Conservation (phyloP, 768 basidiomycete genomes). For the Mycena vitilis region DNA sequence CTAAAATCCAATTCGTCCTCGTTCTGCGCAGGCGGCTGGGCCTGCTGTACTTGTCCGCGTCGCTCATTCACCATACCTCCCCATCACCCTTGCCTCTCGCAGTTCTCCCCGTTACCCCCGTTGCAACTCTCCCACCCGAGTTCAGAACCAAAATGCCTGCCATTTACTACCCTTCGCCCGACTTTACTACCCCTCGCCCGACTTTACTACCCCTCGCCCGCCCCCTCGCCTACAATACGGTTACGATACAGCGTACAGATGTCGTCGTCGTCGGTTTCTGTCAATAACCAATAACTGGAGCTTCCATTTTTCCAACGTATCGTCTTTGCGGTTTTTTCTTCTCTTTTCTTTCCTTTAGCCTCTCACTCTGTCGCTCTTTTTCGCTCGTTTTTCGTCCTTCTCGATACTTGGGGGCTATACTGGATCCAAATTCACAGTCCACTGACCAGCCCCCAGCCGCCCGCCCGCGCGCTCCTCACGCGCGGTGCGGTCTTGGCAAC, state of each 20-base stretch:
- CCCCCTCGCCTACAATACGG: too few species aligned
- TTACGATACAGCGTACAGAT: too few species aligned
- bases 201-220: too few species aligned
- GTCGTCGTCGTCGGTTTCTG: too few species aligned
- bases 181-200: too few species aligned
- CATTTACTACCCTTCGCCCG: too few species aligned
- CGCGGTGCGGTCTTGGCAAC: conserved; percentile 18
- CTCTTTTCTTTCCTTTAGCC: neutral
- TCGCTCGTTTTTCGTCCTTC: neutral
- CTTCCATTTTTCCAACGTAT: too few species aligned
- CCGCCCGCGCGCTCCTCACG: conserved; percentile 6
- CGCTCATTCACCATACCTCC: neutral
- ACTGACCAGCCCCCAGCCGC: conserved; percentile 6
- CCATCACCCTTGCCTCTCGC: neutral
- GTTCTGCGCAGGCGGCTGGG: neutral
- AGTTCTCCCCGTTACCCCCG: too few species aligned
- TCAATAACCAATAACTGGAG: too few species aligned
- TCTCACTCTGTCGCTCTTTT: neutral
- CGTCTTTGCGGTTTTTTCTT: too few species aligned
- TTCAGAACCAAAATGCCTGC: neutral
- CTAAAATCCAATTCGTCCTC: neutral
- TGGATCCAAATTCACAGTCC: neutral
- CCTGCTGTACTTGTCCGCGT: neutral
- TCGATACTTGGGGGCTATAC: neutral
- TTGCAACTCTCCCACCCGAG: neutral